Base-by-base conservation (phyloP, 768 basidiomycete species). In the Lactarius psammicola region DNA sequence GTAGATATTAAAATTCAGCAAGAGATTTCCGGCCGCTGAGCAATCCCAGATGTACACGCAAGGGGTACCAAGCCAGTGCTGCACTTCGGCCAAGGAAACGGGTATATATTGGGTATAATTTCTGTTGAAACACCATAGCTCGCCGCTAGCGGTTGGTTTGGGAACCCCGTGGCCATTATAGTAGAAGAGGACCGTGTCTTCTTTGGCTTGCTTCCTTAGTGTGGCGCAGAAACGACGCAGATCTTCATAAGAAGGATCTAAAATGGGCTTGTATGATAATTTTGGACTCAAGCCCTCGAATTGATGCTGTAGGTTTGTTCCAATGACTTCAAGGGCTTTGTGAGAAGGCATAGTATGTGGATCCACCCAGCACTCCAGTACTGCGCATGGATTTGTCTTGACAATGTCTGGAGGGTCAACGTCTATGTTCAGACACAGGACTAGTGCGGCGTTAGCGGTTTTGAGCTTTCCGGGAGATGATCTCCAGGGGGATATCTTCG, bases 11-110 rank as follows among this genome's bases (percentile, higher is more conserved):
- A 96, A 97, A 76, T 97, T 98, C 60, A 85, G 83, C 34, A 98
- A 79, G 51, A 98, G 86, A 76, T 98, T 87, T 1, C 97, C 97
- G 2, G 97, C 96, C n/a, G 93, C 92, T 2, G 94, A 95, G 75
- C 95, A 98, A 74, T 99, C 97, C 97, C 97, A 99, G 61, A 99
- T 93, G 75, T 95, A 98, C 33, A 98, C 93, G 34, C 92, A 93
- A 1, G 97, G 97, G 1, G 94, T 92, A 7, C 94, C 94, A 4
- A 98, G 79, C 94, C 95, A 98, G 23, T 81, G 85, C 74, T 98
- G 95, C 18, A 99, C 82, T 71, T 99, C 97, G 75, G 89, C 89
- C 51, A 99, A 80, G 20, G 94, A 95, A 13, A 98, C 91, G 0
- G 97, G 97, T 65, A 98, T 98, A 74, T 99, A 99, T 76, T 99